phyloP scores from a whole-genome alignment of 192 early-diverging fungal species.

The Blastocladiella britannica region DNA sequence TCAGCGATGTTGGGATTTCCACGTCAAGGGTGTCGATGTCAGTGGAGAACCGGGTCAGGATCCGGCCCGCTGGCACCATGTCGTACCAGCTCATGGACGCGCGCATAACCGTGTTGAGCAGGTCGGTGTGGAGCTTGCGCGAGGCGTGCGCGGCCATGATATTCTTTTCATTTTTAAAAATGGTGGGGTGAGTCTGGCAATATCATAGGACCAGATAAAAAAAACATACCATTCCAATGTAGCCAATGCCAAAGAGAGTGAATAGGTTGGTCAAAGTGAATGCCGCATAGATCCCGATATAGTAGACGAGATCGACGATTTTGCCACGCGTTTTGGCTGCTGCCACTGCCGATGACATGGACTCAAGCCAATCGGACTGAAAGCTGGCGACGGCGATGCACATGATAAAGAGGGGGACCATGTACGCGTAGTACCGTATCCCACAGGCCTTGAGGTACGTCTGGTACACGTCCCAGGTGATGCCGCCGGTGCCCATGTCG shows the following conservation, averaged over 20 bases:
- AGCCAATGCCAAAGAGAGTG: slow-evolving; percentile 18
- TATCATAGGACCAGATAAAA: too few species aligned
- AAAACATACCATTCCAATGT: too few species aligned
- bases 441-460: neutral
- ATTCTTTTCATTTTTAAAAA: too few species aligned
- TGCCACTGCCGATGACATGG: slow-evolving; percentile 31
- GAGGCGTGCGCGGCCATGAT: slow-evolving; percentile 36
- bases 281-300: slow-evolving; percentile 36
- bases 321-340: slow-evolving; percentile 8
- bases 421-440: neutral
- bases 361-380: slow-evolving; percentile 1
- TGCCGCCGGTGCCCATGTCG: slow-evolving; percentile 36
- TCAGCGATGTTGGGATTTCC: slow-evolving; percentile 27
- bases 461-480: neutral
- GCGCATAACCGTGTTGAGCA: slow-evolving; percentile 32
- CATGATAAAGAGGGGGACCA: neutral
- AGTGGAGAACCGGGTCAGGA: slow-evolving; percentile 44
- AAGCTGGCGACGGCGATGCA: neutral
- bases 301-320: slow-evolving; percentile 29
- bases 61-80: slow-evolving; percentile 46
- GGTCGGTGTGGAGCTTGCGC: slow-evolving; percentile 22
- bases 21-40: slow-evolving; percentile 44
- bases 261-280: slow-evolving; percentile 19
- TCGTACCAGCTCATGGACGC: slow-evolving; percentile 76
- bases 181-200: too few species aligned